phyloP scores from a whole-genome alignment of 768 basidiomycete species.

The Mycena galopus region DNA sequence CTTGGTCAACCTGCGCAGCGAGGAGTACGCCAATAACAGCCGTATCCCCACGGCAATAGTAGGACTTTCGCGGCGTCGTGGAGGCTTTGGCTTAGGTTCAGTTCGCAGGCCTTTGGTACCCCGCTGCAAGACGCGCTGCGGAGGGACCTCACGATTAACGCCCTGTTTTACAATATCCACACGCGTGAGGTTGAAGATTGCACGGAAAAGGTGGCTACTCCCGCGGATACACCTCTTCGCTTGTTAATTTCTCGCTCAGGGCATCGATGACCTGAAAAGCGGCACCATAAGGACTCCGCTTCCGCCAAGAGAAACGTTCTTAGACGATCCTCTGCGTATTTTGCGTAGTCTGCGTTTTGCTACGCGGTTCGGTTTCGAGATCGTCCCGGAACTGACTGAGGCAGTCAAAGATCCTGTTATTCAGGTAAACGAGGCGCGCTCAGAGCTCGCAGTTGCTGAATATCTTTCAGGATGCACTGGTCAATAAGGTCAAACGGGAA shows the following conservation, averaged over 20 bases:
- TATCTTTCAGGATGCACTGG: constrained; percentile 69
- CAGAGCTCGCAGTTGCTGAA: constrained; percentile 38
- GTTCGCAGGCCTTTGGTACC: constrained; percentile 85
- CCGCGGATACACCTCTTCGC: background rate
- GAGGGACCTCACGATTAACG: constrained; percentile 95
- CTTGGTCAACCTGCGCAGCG: constrained; percentile 93
- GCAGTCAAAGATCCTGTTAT: constrained; percentile 73
- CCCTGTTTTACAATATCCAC: constrained; percentile 96
- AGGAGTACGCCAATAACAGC: constrained; percentile 89
- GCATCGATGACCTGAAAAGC: constrained; percentile 83
- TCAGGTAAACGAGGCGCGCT: constrained; percentile 59
- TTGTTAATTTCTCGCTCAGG: constrained; percentile 57
- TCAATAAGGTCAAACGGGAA: constrained; percentile 89
- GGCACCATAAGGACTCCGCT: constrained; percentile 92
- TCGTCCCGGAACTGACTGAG: constrained; percentile 75
- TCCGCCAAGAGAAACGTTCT: constrained; percentile 87
- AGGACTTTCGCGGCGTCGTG: constrained; percentile 45
- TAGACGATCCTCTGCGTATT: constrained; percentile 95
- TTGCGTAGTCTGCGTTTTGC: constrained; percentile 93
- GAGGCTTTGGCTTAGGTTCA: background rate
- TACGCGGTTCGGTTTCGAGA: constrained; percentile 86
- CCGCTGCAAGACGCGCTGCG: constrained; percentile 91
- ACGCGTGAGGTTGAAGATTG: constrained; percentile 87
- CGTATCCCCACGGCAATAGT: constrained; percentile 93
- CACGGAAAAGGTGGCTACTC: constrained; percentile 74